Evolutionary conservation across 2,329 filamentous ascomycete species (phyloP).

Genomic region (Dactylellina haptotyla): DNA sequence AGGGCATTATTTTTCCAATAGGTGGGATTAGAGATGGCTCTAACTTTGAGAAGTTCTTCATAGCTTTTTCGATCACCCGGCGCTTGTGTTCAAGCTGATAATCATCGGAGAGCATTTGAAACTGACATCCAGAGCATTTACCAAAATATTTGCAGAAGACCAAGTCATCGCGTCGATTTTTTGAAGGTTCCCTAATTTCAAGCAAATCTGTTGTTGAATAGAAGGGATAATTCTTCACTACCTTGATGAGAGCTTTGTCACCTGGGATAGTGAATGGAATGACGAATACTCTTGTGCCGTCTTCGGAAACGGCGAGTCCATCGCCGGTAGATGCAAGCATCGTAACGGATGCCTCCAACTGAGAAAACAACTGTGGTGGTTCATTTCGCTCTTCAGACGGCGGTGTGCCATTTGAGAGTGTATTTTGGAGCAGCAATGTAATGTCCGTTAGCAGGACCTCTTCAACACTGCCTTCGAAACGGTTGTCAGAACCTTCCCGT

Average conservation of each 20-base stretch:
- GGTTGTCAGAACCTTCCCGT: not conserved
- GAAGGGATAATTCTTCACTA: slow-evolving; percentile 76
- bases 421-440: slow-evolving; percentile 9
- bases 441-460: slow-evolving; percentile 34
- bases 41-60: slow-evolving; percentile 86
- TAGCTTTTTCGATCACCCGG: slow-evolving; percentile 88
- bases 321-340: slow-evolving; percentile 92
- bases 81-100: slow-evolving; percentile 88
- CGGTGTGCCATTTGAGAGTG: slow-evolving; percentile 17
- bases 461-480: slow-evolving; percentile 27
- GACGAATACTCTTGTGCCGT: slow-evolving; percentile 78
- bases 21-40: slow-evolving; percentile 77
- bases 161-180: slow-evolving; percentile 78
- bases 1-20: slow-evolving; percentile 85
- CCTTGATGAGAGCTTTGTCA: slow-evolving; percentile 80
- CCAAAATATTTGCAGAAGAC: slow-evolving; percentile 87
- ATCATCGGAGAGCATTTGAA: slow-evolving; percentile 92
- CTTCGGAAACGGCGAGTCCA: slow-evolving; percentile 78
- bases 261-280: slow-evolving; percentile 90
- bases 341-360: slow-evolving; percentile 82
- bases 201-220: slow-evolving; percentile 85
- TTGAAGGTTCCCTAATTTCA: slow-evolving; percentile 77
- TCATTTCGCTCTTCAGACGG: slow-evolving; percentile 60
- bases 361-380: slow-evolving; percentile 72
- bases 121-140: slow-evolving; percentile 89